Evolutionary conservation across 805 yeast genomes (phyloP).

Genomic region (Ogataea saltuana): DNA sequence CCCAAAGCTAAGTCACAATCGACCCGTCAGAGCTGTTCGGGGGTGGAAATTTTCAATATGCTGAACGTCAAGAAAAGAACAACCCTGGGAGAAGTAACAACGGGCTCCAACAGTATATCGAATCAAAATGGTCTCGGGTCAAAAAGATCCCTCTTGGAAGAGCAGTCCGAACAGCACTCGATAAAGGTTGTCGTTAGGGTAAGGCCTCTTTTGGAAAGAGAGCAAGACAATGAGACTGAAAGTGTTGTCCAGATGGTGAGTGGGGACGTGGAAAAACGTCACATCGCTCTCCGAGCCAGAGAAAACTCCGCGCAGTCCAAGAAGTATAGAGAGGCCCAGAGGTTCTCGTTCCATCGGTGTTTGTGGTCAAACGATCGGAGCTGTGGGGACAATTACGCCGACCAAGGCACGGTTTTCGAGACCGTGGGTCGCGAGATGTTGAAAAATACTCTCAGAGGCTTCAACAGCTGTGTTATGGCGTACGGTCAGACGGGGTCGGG

Average conservation of each 20-base stretch:
- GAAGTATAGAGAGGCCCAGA: slow-evolving; percentile 30
- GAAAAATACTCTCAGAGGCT: slow-evolving; percentile 64
- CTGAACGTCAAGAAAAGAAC: slow-evolving; percentile 17
- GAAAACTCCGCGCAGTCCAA: slow-evolving; percentile 13
- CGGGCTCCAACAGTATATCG: neutral
- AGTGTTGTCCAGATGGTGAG: slow-evolving; percentile 37
- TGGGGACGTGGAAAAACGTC: slow-evolving; percentile 8
- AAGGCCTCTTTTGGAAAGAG: slow-evolving; percentile 43
- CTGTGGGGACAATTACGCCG: slow-evolving; percentile 37
- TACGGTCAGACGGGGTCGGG: slow-evolving; percentile 90
- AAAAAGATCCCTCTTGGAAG: neutral
- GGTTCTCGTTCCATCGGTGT: slow-evolving; percentile 52
- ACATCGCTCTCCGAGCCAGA: slow-evolving; percentile 11
- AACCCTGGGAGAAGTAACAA: slow-evolving; percentile 7
- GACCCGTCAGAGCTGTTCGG: no score
- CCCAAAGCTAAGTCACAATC: no score
- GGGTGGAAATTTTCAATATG: no score
- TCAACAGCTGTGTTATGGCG: slow-evolving; percentile 36
- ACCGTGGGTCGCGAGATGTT: slow-evolving; percentile 60
- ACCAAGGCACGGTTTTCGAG: slow-evolving; percentile 53
- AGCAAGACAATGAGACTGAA: slow-evolving; percentile 17
- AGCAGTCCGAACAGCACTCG: slow-evolving; percentile 9
- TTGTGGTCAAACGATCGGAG: slow-evolving; percentile 47
- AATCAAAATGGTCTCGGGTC: neutral
- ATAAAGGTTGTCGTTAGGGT: slow-evolving; percentile 46